These are phyloP conservation scores for Wickerhamomyces alni DNA, from an alignment of 805 yeast species.

Conservation along the genomic window DNA sequence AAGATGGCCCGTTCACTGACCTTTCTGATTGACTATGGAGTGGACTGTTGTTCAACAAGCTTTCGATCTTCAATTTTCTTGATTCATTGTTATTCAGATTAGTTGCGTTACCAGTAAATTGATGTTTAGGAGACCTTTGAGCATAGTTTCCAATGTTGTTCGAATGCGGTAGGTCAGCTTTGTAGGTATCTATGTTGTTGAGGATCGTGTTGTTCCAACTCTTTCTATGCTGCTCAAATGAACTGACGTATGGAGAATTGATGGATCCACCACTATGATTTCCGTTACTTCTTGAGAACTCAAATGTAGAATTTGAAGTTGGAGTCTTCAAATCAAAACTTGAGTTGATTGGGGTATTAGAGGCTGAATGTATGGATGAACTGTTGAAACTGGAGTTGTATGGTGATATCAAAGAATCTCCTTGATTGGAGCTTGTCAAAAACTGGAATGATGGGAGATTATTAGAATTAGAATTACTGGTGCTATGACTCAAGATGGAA, in stretches of 20 bases:
- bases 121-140: background rate
- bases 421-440: constrained; percentile 3
- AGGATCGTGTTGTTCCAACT: constrained; percentile 16
- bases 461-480: background rate
- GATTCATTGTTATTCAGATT: constrained; percentile 2
- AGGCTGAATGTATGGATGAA: constrained; percentile 5
- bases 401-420: constrained; percentile 14
- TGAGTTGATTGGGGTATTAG: constrained; percentile 11
- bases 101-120: too few relatives aligned
- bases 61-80: constrained; percentile 16
- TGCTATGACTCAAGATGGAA: background rate
- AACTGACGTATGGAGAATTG: background rate
- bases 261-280: background rate
- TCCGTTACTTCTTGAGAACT: background rate
- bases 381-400: constrained; percentile 13
- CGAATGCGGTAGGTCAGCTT: background rate
- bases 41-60: constrained; percentile 10
- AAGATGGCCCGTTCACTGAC: too few relatives aligned
- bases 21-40: too few relatives aligned
- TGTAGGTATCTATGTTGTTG: constrained; percentile 1
- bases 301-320: constrained; percentile 3
- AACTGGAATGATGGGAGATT: constrained; percentile 16
- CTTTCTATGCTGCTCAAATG: constrained; percentile 4
- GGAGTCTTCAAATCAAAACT: constrained; percentile 10
- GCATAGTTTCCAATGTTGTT: background rate